These are phyloP conservation scores for Penicillium desertorum DNA, from an alignment of 495 filamentous ascomycete species.

Conservation along the genomic window DNA sequence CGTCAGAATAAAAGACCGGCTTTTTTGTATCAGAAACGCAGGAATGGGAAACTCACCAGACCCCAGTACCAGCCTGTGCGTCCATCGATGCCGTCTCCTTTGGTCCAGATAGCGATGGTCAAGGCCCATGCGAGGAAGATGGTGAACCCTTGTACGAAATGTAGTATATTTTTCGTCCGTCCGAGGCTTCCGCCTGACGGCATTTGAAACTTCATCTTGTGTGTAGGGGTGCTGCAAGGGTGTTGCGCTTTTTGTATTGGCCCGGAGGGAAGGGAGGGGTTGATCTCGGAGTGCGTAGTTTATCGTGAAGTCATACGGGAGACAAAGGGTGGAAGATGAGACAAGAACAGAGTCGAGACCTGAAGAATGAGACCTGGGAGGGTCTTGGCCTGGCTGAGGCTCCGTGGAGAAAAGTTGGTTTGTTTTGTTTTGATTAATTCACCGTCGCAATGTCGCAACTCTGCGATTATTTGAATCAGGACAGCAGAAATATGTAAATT, in stretches of 20 bases:
- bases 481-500: slow-evolving; percentile 12
- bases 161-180: slow-evolving; percentile 49
- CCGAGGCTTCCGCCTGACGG: slow-evolving; percentile 39
- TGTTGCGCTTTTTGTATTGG: slow-evolving; percentile 18
- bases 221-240: slow-evolving; percentile 25
- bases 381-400: not conserved
- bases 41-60: slow-evolving; percentile 56
- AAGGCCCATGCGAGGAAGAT: slow-evolving; percentile 71
- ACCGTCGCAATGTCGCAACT: not conserved
- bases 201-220: slow-evolving; percentile 35
- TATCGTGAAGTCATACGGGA: slow-evolving; percentile 12
- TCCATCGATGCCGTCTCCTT: slow-evolving; percentile 60
- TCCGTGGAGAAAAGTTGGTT: slow-evolving; percentile 1
- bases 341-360: slow-evolving; percentile 6
- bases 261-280: slow-evolving; percentile 13
- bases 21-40: not conserved
- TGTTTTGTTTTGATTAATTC: slow-evolving; percentile 3
- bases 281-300: not conserved
- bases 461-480: not conserved
- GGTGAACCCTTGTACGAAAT: slow-evolving; percentile 60
- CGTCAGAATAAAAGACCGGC: slow-evolving; percentile 20
- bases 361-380: slow-evolving; percentile 1
- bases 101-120: slow-evolving; percentile 71
- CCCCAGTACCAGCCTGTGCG: slow-evolving; percentile 73
- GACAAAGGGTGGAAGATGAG: slow-evolving; percentile 2